Evolutionary conservation across 2,329 filamentous ascomycete genomes (phyloP).

Genomic region (Volutella citrinella): DNA sequence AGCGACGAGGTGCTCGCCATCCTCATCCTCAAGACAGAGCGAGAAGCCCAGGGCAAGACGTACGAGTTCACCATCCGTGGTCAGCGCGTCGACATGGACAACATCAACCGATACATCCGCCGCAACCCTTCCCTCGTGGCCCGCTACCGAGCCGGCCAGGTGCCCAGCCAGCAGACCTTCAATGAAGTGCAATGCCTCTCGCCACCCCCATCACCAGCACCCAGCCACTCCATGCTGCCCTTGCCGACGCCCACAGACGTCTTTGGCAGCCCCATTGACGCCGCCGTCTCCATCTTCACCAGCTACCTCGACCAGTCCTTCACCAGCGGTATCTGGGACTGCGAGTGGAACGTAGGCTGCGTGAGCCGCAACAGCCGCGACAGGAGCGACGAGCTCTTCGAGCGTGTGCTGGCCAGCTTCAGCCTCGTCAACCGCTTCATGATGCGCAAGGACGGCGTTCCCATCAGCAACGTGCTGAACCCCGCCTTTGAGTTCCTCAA

Average conservation of each 20-base stretch:
- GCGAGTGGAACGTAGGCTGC: constrained; percentile 30
- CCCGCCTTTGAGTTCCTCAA: constrained; percentile 35
- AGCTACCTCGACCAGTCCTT: constrained; percentile 30
- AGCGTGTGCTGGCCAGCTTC: constrained; percentile 32
- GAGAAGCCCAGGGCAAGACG: constrained; percentile 30
- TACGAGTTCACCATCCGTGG: constrained; percentile 37
- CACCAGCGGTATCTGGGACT: constrained; percentile 24
- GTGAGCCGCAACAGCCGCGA: constrained; percentile 20
- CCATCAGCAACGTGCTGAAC: constrained; percentile 28
- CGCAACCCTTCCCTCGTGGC: constrained; percentile 35
- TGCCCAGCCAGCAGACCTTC: constrained; percentile 28
- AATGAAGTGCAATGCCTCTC: constrained; percentile 32
- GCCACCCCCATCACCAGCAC: constrained; percentile 24
- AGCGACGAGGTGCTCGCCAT: constrained; percentile 39
- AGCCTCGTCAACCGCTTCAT: constrained; percentile 32
- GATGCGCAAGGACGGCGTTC: constrained; percentile 30
- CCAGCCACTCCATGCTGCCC: constrained; percentile 13
- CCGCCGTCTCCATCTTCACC: constrained; percentile 25
- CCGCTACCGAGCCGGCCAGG: constrained; percentile 28
- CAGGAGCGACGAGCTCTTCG: constrained; percentile 33
- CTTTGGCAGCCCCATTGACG: constrained; percentile 18
- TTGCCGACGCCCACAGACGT: constrained; percentile 21
- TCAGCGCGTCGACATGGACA: constrained; percentile 36
- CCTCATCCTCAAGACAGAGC: constrained; percentile 35
- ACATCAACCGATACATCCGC: constrained; percentile 39